Evolutionary conservation across 768 basidiomycete genomes (phyloP).

Genomic region (Asterophora lycoperdoides): DNA sequence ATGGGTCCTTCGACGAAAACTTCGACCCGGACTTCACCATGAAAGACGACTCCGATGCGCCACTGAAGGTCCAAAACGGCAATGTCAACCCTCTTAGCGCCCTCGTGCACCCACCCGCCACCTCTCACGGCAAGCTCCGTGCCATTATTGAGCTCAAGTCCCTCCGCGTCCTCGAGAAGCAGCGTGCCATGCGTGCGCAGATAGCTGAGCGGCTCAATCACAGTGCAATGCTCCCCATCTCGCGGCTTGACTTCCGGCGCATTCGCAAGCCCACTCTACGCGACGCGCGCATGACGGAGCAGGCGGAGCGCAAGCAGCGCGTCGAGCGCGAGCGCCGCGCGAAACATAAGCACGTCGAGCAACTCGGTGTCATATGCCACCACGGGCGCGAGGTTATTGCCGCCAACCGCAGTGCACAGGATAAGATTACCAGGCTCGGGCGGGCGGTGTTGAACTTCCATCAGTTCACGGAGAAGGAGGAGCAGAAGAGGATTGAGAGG

Average conservation of each 20-base stretch:
- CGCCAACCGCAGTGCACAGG: constrained; percentile 60
- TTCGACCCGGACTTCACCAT: constrained; percentile 36
- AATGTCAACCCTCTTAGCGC: constrained; percentile 24
- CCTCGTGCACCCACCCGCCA: constrained; percentile 54
- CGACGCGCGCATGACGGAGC: constrained; percentile 87
- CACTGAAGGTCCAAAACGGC: constrained; percentile 23
- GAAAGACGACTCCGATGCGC: constrained; percentile 34
- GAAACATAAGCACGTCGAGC: constrained; percentile 95
- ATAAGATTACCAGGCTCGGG: constrained; percentile 70
- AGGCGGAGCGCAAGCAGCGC: constrained; percentile 86
- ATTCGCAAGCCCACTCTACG: constrained; percentile 81
- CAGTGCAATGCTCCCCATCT: constrained; percentile 83
- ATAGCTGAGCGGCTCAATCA: constrained; percentile 86
- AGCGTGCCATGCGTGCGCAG: constrained; percentile 79
- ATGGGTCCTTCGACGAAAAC: constrained; percentile 57
- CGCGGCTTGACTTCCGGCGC: constrained; percentile 88
- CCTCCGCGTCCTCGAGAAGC: constrained; percentile 85
- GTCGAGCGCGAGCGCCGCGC: constrained; percentile 89
- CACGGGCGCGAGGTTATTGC: constrained; percentile 76
- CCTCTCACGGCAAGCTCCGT: constrained; percentile 76
- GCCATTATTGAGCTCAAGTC: constrained; percentile 93
- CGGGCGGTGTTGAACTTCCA: constrained; percentile 83
- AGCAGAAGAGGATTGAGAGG: constrained; percentile 94
- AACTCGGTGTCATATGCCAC: constrained; percentile 78
- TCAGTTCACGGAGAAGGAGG: constrained; percentile 90